Base-by-base conservation (phyloP, 108 stramenopile genomes). In the Stephanodiscus minutulus region DNA sequence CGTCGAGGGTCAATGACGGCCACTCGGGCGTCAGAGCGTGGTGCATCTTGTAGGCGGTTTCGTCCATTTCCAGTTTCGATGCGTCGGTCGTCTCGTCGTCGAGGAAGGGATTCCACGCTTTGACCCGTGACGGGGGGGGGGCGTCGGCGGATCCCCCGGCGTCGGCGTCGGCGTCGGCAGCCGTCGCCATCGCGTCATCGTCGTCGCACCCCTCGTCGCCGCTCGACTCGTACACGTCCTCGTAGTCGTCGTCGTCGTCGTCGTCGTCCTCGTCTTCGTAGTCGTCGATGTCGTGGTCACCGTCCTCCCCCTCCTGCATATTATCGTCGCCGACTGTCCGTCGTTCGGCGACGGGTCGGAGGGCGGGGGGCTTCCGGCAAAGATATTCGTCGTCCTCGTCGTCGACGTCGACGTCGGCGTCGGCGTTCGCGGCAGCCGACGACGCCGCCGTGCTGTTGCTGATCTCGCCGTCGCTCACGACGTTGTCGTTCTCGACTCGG, bases 1-100 rank as follows among this genome's bases (percentile, higher is more conserved):
- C 72, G 75, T 98, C 98, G 65, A 99, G 92, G 41, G 87, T 82
- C 17, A 99, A 83, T 35, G 91, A 88, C 28, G 98, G 98, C 97
- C 97, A 99, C 70, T 98, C 98, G 27, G 95, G 86, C 0, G 87
- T 81, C 31, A 99, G 66, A 20, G 91, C 85, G 62, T 99, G 98
- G 74, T 96, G 91, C 97, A 98, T 97, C 62, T 92, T 91, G 87
- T 99, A 99, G 7, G 98, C 98, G 5, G 87, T 80, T 39, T 89
- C 92, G 72, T 98, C 97, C 88, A 95, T 96, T 74, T 97, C 98
- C 24, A 99, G 83, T 50, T 88, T 66, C 58, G 89, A 81, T 21
- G 72, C 84, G 43, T 85, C 76, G 20, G 35, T 17, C 5, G n/a
- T n/a, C n/a, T n/a, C n/a, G n/a, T 53, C 61, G 15, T 25, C 24